Evolutionary conservation across 2,329 filamentous ascomycete species (phyloP).

Genomic region (Sclerotinia trifoliorum): DNA sequence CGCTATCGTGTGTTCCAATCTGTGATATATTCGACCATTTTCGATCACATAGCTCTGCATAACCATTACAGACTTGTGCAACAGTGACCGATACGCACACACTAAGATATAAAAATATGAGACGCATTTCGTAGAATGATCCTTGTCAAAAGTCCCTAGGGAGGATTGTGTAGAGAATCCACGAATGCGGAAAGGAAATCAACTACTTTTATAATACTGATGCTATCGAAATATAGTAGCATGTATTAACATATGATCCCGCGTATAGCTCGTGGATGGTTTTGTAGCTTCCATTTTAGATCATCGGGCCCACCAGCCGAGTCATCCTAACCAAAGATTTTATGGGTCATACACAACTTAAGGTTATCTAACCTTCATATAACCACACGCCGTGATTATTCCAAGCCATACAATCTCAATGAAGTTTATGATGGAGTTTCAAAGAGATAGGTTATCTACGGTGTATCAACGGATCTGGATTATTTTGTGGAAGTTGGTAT

Average conservation of each 20-base stretch:
- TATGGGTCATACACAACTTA: neutral
- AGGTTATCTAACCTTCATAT: neutral
- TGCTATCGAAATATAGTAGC: neutral
- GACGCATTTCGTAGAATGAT: slow-evolving; percentile 8
- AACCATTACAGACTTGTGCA: slow-evolving; percentile 59
- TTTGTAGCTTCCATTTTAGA: slow-evolving; percentile 1
- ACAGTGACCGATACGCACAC: slow-evolving; percentile 2
- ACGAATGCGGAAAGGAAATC: neutral
- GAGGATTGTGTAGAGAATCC: neutral
- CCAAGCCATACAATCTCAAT: neutral
- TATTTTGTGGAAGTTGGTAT: neutral
- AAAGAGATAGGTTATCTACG: neutral
- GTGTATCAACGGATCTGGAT: neutral
- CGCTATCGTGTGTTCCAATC: slow-evolving; percentile 66
- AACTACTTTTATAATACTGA: slow-evolving; percentile 5
- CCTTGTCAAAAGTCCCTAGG: neutral
- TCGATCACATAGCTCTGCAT: slow-evolving; percentile 66
- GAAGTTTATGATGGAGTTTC: neutral
- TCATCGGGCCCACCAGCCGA: slow-evolving; percentile 15
- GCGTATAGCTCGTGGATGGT: neutral
- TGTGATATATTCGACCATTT: slow-evolving; percentile 76
- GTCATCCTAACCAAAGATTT: neutral
- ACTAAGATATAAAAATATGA: slow-evolving; percentile 2
- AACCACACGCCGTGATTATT: neutral
- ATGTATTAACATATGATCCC: slow-evolving; percentile 9